These are phyloP conservation scores for Alternaria consortialis DNA, from an alignment of 2,329 filamentous ascomycete genomes.

Conservation along the genomic window DNA sequence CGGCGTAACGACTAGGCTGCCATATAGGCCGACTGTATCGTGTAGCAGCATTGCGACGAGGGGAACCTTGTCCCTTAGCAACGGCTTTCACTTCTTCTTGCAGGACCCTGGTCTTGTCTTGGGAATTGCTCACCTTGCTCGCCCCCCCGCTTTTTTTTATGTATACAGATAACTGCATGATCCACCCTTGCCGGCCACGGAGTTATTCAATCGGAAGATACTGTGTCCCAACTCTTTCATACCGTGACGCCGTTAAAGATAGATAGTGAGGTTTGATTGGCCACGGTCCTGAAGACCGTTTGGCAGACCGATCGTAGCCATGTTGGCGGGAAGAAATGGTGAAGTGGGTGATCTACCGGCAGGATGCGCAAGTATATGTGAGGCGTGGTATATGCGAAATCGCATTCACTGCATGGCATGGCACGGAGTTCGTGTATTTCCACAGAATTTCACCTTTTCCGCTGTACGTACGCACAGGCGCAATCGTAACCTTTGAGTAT, in stretches of 20 bases:
- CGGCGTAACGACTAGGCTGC: neutral
- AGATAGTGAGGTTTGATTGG: too few relatives aligned
- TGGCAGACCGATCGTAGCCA: slow-evolving; percentile 1
- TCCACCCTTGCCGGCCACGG: too few relatives aligned
- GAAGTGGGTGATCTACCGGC: neutral
- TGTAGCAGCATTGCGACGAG: neutral
- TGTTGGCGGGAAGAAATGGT: neutral
- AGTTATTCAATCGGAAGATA: too few relatives aligned
- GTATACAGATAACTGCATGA: slow-evolving; percentile 8
- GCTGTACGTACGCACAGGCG: too few relatives aligned
- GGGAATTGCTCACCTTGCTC: too few relatives aligned
- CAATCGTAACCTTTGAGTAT: too few relatives aligned
- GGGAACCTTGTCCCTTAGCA: neutral
- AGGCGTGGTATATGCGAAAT: neutral
- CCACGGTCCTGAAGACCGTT: too few relatives aligned
- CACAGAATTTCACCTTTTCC: too few relatives aligned
- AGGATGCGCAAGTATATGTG: neutral
- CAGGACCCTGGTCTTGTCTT: neutral
- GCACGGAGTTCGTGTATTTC: neutral
- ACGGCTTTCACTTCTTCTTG: neutral
- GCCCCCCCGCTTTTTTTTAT: neutral
- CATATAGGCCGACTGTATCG: neutral
- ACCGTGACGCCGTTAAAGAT: too few relatives aligned
- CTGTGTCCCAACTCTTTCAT: too few relatives aligned
- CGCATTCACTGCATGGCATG: neutral